Base-by-base conservation (phyloP, 345 rosid genomes). In the Eucalyptus curtisii region DNA sequence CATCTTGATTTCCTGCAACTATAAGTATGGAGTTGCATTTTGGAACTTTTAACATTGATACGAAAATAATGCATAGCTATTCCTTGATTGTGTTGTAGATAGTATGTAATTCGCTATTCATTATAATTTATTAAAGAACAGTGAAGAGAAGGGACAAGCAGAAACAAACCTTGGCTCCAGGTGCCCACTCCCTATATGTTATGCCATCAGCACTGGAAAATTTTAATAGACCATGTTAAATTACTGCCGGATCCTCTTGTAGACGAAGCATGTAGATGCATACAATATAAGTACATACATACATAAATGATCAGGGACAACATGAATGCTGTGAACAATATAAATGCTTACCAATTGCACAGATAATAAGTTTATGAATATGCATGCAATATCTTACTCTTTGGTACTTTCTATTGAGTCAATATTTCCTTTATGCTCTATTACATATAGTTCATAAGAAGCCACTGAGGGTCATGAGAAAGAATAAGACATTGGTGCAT, bases 161-260 rank as follows among this genome's bases (percentile, higher is more conserved):
- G 30, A 88, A 88, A 94, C 95, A 89, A 88, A 97, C 99, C 99
- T 92, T 95, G 45, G 99, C 99, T 95, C 98, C 99, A 4, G 99
- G 99, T 85, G 99, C 99, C 99, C 99, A 97, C 92, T 97, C 99
- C 89, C 99, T 92, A 90, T 96, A 97, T 76, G 98, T 96, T 92
- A 96, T 93, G 87, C 99, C 99, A 82, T 95, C 94, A 91, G 91
- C 95, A 91, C 99, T 96, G 95, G 90, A 93, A 86, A 49, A 42
- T 27, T 49, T 86, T 4, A 44, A 53, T 13, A 53, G 30, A 33
- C 33, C 87, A 22, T 40, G 57, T 49, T 33, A 59, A 52, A 59
- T 33, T 53, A 9, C 47, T 53, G 48, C 17, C 19, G 33, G 87
- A 53, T 86, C 48, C 87, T 86, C 59, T 31, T 49, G 42, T 86